Evolutionary conservation across 768 basidiomycete genomes (phyloP).

Genomic region (Termitomyces sp.): DNA sequence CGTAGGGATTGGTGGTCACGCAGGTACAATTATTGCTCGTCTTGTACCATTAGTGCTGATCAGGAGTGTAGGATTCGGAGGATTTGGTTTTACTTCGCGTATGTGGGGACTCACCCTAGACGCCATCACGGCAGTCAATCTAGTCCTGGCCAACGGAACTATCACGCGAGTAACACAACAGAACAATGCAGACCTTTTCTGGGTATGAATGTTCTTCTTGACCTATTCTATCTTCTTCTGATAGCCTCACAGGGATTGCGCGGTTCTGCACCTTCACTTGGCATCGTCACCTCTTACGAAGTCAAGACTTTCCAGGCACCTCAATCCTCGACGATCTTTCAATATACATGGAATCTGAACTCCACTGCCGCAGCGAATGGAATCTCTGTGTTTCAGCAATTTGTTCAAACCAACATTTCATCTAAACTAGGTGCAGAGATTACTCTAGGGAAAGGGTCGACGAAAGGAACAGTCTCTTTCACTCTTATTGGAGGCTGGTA

Average conservation of each 20-base stretch:
- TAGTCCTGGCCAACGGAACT: slow-evolving; percentile 41
- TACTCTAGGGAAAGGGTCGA: slow-evolving; percentile 21
- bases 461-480: slow-evolving; percentile 23
- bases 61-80: slow-evolving; percentile 29
- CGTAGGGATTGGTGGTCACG: slow-evolving; percentile 48
- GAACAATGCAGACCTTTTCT: slow-evolving; percentile 40
- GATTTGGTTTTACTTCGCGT: slow-evolving; percentile 43
- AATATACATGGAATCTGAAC: slow-evolving; percentile 32
- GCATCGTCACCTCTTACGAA: slow-evolving; percentile 14
- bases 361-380: slow-evolving; percentile 23
- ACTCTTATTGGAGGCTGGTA: slow-evolving; percentile 25
- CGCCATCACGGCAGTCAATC: slow-evolving; percentile 30
- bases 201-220: slow-evolving; percentile 3
- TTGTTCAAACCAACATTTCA: slow-evolving; percentile 26
- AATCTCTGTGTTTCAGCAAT: slow-evolving; percentile 29
- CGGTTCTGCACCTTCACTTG: slow-evolving; percentile 18
- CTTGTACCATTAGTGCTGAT: background rate
- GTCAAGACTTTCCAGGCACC: slow-evolving; percentile 17
- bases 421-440: slow-evolving; percentile 29
- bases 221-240: background rate
- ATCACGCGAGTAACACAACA: slow-evolving; percentile 30
- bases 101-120: slow-evolving; percentile 50
- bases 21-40: slow-evolving; percentile 19
- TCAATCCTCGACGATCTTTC: slow-evolving; percentile 12
- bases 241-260: slow-evolving; percentile 10